Evolutionary conservation across 1,139 yeast genomes (phyloP), one percentile per base, ranked within the genome.

Genomic region (Kodamaea sp.): DNA sequence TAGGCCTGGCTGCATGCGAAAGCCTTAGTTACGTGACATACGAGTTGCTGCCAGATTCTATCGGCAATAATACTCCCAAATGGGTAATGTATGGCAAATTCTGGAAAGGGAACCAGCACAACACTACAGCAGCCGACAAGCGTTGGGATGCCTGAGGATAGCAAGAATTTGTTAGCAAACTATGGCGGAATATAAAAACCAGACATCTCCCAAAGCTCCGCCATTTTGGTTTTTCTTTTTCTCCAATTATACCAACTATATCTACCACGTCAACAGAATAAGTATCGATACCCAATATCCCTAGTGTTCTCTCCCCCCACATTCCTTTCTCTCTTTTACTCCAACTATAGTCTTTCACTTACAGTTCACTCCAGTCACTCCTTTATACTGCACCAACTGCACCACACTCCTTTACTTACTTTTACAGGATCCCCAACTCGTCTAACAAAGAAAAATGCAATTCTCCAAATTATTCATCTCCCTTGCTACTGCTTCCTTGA

Each of bases 381-480:
- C 26, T 40, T 36, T 26, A 32, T 24, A 32, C 25, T 33, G 25
- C 16, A 28, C 15, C 12, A 13, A 24, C 19, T 35, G 33, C 29
- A 39, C 40, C 30, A 28, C 38, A 18, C 36, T 37, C 38, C 15
- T 13, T 37, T 32, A 29, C 28, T 31, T 20, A 22, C 34, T 26
- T 25, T 16, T 28, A 33, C 40, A 35, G 42, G 33, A 36, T 37
- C 26, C 37, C 26, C 31, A 23, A 18, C 21, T 18, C 21, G 24
- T 29, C 34, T 29, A 34, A n/a, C n/a, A n/a, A 15, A 32, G 36
- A 29, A 38, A 42, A 38, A 66, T 66, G 72, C 63, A 61, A 56
- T 48, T 66, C 38, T 58, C 67, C 43, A 55, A 50, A 32, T 44
- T 59, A 31, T 50, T 55, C 39, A 39, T 50, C 29, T 46, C 61